A percentile compares a stretch with the other conserved stretches of the same genome.
Evolutionary conservation across 1,139 yeast genomes (phyloP).

Genomic region (Meyerozyma carpophila): DNA sequence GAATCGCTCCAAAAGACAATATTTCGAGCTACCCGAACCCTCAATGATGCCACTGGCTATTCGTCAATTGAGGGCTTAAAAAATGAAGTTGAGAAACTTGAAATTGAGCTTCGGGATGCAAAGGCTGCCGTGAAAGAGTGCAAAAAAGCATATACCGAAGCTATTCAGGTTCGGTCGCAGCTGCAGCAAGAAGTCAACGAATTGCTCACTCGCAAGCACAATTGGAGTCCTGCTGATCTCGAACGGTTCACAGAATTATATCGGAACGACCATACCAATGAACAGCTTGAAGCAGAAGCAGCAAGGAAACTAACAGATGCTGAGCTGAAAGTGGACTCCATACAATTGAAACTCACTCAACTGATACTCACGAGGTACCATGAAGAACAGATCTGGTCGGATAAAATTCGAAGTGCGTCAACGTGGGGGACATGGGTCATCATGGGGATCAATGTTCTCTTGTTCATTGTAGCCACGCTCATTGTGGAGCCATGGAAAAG

Average conservation of each 20-base stretch:
- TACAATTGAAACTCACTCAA: slow-evolving; percentile 64
- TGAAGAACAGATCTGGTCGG: slow-evolving; percentile 98
- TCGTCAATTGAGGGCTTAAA: slow-evolving; percentile 73
- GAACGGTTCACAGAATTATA: slow-evolving; percentile 81
- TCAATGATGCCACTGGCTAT: slow-evolving; percentile 93
- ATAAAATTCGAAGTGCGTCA: slow-evolving; percentile 86
- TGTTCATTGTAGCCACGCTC: slow-evolving; percentile 78
- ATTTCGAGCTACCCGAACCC: slow-evolving; percentile 63
- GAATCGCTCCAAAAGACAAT: slow-evolving; percentile 64
- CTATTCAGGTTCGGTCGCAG: slow-evolving; percentile 58
- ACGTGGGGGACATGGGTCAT: slow-evolving; percentile 95
- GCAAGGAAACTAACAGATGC: slow-evolving; percentile 46
- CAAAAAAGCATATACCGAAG: slow-evolving; percentile 53
- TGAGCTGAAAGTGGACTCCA: slow-evolving; percentile 64
- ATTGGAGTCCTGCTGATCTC: slow-evolving; percentile 74
- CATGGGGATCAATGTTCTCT: slow-evolving; percentile 78
- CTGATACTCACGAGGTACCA: slow-evolving; percentile 85
- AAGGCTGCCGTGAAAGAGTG: slow-evolving; percentile 45
- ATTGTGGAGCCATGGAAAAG: slow-evolving; percentile 95
- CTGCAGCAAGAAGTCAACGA: slow-evolving; percentile 89
- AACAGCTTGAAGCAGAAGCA: slow-evolving; percentile 52
- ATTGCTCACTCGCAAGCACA: slow-evolving; percentile 74
- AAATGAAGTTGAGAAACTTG: slow-evolving; percentile 49
- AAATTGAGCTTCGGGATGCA: slow-evolving; percentile 41
- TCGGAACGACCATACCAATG: slow-evolving; percentile 75